These are phyloP conservation scores for Westerdykella sp. DNA, from an alignment of 2,329 filamentous ascomycete genomes.

Conservation along the genomic window DNA sequence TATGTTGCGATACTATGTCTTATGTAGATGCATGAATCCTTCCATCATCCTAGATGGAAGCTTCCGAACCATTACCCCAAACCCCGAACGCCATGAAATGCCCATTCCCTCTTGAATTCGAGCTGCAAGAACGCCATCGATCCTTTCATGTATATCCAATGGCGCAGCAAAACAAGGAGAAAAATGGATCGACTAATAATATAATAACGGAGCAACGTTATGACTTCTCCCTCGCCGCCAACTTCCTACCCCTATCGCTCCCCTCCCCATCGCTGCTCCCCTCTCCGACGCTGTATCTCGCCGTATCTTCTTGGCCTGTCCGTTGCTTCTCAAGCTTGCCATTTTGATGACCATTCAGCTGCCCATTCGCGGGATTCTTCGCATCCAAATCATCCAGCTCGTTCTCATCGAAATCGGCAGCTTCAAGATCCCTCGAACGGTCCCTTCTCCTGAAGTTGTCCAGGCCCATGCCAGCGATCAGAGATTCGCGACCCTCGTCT, in stretches of 20 bases:
- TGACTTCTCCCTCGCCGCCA: conserved; percentile 20
- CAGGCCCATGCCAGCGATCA: conserved; percentile 41
- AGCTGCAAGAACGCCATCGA: background rate
- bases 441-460: conserved; percentile 44
- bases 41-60: background rate
- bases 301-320: conserved; percentile 27
- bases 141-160: background rate
- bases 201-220: conserved; percentile 2
- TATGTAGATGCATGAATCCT: too few relatives aligned
- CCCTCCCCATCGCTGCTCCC: conserved; percentile 37
- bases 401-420: conserved; percentile 56
- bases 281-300: conserved; percentile 45
- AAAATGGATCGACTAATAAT: background rate
- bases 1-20: too few relatives aligned
- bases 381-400: conserved; percentile 50
- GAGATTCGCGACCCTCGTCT: conserved; percentile 42
- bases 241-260: conserved; percentile 27
- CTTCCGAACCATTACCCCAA: background rate
- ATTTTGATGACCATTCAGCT: conserved; percentile 9
- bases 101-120: conserved; percentile 2
- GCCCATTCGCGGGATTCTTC: conserved; percentile 21
- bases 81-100: conserved; percentile 5
- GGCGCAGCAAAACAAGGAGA: background rate
- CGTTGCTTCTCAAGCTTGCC: conserved; percentile 22
- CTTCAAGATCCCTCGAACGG: conserved; percentile 50